Evolutionary conservation across 2,329 filamentous ascomycete species (phyloP), one percentile per base, ranked within the genome.

Genomic region (Alternaria panax): DNA sequence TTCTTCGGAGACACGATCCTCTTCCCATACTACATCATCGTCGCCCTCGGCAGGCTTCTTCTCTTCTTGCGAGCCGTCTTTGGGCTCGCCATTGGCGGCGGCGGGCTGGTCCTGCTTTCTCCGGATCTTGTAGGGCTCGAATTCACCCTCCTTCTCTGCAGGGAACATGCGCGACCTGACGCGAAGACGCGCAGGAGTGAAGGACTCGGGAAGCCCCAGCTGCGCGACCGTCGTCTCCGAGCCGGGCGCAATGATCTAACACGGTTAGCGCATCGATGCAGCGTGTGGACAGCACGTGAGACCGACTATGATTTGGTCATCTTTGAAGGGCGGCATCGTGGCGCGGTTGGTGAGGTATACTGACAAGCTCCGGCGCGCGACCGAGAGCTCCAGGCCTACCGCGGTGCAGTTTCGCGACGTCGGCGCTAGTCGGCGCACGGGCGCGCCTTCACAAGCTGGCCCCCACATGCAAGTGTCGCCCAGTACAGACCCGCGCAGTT

Each of bases 81-180:
- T 68, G 32, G 72, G 63, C n/a, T 78, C 75, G 51, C 73, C 75
- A 14, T 74, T 70, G 5, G 73, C 59, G 54, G 64, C 61, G 1
- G 57, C 60, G 16, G 68, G 62, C 53, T 75, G 70, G n/a, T 74
- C 67, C 54, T 71, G 71, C 59, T 80, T 82, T 67, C 75, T 75
- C 54, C 88, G 90, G 25, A 95, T 91, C 73, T 91, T 90, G 71
- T 92, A 91, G 2, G 94, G 93, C 73, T 94, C 91, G 74, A 88
- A 93, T 74, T 91, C 88, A 59, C 92, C 91, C 54, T 86, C 85
- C 74, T 96, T 93, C 68, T 89, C 88, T 53, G 84, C 88, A 2
- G 85, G 85, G 71, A 98, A 99, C 93, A 99, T 97, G 82, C 95
- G 90, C 79, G 94, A 97, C 30, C 91, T 88, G 67, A 98, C 87